Conservation (phyloP, 2,329 filamentous ascomycete species). For the Neurospora sp. region DNA sequence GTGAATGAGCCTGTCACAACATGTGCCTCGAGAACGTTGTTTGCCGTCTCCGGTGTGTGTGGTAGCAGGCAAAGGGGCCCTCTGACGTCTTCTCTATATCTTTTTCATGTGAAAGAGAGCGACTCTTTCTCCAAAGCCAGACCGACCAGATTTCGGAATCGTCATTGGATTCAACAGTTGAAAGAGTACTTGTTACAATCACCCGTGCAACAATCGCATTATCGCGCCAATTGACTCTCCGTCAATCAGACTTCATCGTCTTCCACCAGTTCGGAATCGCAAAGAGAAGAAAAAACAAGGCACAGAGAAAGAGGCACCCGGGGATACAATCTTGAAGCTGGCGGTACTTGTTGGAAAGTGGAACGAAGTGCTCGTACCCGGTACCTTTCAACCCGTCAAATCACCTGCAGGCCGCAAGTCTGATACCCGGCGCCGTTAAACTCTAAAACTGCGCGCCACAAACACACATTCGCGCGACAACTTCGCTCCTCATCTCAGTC, state of each 20-base stretch:
- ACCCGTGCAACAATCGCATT: not conserved
- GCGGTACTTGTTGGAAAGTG: not conserved
- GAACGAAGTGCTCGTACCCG: not conserved
- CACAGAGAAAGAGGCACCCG: not conserved
- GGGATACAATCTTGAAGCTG: not conserved
- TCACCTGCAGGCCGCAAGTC: not conserved
- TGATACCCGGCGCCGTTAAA: not conserved
- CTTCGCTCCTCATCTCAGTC: not conserved
- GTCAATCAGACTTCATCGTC: not conserved
- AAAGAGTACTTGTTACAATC: not conserved
- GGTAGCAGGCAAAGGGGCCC: not conserved
- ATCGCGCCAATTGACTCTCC: not conserved
- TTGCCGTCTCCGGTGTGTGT: not conserved
- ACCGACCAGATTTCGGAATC: not conserved
- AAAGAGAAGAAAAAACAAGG: not conserved
- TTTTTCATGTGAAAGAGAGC: conserved; percentile 1
- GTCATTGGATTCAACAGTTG: not conserved
- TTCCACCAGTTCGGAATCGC: not conserved
- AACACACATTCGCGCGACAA: not conserved
- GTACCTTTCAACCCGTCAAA: not conserved
- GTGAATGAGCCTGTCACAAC: too few relatives aligned
- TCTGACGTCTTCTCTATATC: conserved; percentile 5
- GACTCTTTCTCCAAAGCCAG: not conserved
- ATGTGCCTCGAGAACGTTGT: not conserved
- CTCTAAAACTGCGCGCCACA: not conserved